A percentile compares a stretch with the other conserved stretches of the same genome.
These are phyloP conservation scores for Eimeria acervulina DNA, from an alignment of 169 alveolate genomes.

Conservation along the genomic window DNA sequence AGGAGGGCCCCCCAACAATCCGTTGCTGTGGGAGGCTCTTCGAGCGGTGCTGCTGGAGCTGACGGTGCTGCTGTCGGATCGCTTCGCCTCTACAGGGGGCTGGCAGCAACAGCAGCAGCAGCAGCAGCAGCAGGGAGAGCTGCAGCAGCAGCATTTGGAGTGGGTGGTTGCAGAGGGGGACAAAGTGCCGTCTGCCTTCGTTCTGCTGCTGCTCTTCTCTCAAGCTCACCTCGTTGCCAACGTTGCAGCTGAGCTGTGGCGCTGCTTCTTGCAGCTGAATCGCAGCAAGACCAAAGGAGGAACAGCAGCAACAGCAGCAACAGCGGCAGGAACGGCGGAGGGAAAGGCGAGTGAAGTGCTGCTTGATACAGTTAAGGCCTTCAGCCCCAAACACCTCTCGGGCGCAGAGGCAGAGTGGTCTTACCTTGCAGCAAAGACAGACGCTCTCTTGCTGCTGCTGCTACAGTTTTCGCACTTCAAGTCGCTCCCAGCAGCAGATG, in stretches of 20 bases:
- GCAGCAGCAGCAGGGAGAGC: not conserved
- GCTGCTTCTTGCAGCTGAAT: constrained; percentile 32
- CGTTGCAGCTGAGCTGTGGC: constrained; percentile 72
- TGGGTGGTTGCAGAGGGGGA: constrained; percentile 69
- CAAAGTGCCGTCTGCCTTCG: constrained; percentile 58
- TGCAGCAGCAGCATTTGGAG: not conserved
- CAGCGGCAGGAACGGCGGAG: not conserved
- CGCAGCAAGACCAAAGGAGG: not conserved
- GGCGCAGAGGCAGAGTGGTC: constrained; percentile 77
- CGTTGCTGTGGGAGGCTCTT: constrained; percentile 69
- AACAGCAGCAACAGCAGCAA: not conserved
- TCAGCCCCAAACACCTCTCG: constrained; percentile 50
- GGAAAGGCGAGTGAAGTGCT: not conserved
- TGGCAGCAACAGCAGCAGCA: constrained; percentile 60
- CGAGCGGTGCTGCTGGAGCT: constrained; percentile 76
- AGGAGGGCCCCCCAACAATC: constrained; percentile 71
- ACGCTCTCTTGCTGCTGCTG: constrained; percentile 70
- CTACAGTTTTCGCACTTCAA: constrained; percentile 61
- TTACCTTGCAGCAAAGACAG: constrained; percentile 65
- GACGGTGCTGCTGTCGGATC: constrained; percentile 74
- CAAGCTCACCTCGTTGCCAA: constrained; percentile 61
- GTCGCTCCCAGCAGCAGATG: not conserved
- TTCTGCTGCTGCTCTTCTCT: constrained; percentile 59
- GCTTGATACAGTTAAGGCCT: constrained; percentile 51
- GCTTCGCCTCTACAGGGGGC: constrained; percentile 69